These are phyloP conservation scores for Fusarium heterosporum DNA, from an alignment of 2,329 filamentous ascomycete genomes.

Conservation along the genomic window DNA sequence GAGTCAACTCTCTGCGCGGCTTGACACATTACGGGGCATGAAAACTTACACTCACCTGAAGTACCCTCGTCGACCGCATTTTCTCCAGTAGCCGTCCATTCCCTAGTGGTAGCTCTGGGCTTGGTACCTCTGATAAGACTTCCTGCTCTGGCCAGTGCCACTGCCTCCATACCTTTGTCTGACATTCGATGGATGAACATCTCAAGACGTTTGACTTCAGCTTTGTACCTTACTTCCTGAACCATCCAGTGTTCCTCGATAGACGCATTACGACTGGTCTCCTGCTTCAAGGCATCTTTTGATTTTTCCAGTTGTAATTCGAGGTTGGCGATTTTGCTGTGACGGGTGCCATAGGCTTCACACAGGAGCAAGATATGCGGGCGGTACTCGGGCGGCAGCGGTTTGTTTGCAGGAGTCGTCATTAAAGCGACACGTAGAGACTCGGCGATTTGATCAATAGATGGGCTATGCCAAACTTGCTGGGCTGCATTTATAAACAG, in stretches of 20 bases:
- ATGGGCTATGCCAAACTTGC: conserved; percentile 55
- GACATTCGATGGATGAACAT: conserved; percentile 52
- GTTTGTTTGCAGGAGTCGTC: conserved; percentile 49
- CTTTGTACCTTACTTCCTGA: conserved; percentile 43
- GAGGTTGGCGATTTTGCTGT: conserved; percentile 50
- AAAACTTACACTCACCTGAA: conserved; percentile 8
- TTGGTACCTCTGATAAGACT: conserved; percentile 50
- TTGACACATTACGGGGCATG: not conserved
- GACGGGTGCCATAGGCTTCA: conserved; percentile 51
- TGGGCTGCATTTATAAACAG: conserved; percentile 37
- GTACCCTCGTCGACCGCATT: not conserved
- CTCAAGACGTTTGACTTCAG: conserved; percentile 51
- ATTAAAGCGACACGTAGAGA: conserved; percentile 58
- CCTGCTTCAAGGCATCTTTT: conserved; percentile 47
- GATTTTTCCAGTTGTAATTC: conserved; percentile 54
- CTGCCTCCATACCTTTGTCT: conserved; percentile 58
- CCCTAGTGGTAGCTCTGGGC: not conserved
- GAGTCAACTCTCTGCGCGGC: conserved; percentile 4
- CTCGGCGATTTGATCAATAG: conserved; percentile 58
- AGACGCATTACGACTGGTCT: conserved; percentile 51
- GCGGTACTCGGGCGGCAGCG: conserved; percentile 57
- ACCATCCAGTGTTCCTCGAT: conserved; percentile 40
- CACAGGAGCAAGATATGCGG: conserved; percentile 55
- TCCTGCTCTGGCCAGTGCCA: conserved; percentile 56
- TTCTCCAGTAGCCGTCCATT: not conserved